These are phyloP conservation scores for Spiraea crenata DNA, from an alignment of 331 rosid genomes.

Conservation along the genomic window DNA sequence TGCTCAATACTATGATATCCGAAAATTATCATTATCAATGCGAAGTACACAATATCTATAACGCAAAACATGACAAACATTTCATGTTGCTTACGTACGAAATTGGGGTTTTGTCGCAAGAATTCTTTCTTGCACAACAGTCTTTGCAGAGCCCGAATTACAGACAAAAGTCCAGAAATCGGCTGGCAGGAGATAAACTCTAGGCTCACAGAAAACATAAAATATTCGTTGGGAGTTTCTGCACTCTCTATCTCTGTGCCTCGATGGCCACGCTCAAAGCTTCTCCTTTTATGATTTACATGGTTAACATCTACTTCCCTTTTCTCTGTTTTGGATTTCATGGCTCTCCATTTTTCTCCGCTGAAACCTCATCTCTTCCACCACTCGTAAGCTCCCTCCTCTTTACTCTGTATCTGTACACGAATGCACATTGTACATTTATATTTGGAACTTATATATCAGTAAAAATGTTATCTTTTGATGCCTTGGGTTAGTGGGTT, in stretches of 20 bases:
- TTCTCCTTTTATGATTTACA: slow-evolving; percentile 22
- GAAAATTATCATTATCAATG: no score
- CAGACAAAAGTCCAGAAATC: slow-evolving; percentile 3
- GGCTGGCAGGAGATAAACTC: slow-evolving; percentile 47
- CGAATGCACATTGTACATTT: neutral
- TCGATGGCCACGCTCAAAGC: slow-evolving; percentile 44
- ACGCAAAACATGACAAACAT: no score
- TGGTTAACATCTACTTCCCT: slow-evolving; percentile 1
- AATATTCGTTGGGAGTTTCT: slow-evolving; percentile 8
- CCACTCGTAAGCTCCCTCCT: slow-evolving; percentile 45
- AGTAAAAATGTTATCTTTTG: neutral
- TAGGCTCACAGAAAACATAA: slow-evolving; percentile 11
- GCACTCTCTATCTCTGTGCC: slow-evolving; percentile 21
- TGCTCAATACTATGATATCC: no score
- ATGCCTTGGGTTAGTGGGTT: slow-evolving; percentile 1
- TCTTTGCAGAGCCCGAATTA: neutral
- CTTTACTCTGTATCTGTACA: neutral
- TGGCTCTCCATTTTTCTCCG: slow-evolving; percentile 49
- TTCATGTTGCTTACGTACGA: neutral
- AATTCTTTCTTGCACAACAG: neutral
- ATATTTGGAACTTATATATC: neutral
- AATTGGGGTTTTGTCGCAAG: neutral
- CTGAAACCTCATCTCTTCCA: slow-evolving; percentile 37
- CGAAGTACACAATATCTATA: no score
- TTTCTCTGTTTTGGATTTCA: slow-evolving; percentile 24